phyloP scores from a whole-genome alignment of 305 asterid species.

The Fraxinus baroniana region DNA sequence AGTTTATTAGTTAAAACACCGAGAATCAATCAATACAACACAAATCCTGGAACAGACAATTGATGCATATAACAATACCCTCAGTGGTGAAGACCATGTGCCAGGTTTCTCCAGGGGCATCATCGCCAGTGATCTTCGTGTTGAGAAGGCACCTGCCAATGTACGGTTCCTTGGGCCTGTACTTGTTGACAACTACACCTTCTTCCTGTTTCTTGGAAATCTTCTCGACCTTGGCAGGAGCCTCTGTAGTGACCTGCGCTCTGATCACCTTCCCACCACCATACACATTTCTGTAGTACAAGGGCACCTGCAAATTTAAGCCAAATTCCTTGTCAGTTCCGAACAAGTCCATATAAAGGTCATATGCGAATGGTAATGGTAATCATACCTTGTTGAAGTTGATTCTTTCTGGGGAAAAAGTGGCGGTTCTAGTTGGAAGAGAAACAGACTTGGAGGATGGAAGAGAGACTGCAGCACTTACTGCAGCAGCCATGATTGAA shows the following conservation, averaged over 20 bases:
- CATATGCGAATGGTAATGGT: background rate
- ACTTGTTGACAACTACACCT: constrained; percentile 77
- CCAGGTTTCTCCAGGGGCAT: constrained; percentile 98
- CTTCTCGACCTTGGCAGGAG: constrained; percentile 80
- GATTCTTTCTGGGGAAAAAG: constrained; percentile 56
- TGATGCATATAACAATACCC: constrained; percentile 42
- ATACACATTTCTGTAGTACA: constrained; percentile 53
- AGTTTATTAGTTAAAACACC: background rate
- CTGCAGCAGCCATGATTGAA: constrained; percentile 70
- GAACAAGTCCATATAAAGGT: background rate
- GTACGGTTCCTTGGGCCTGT: constrained; percentile 84
- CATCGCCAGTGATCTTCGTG: constrained; percentile 97
- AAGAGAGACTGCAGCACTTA: constrained; percentile 79
- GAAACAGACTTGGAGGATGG: constrained; percentile 65
- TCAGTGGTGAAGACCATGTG: constrained; percentile 97
- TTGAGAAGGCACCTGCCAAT: constrained; percentile 81
- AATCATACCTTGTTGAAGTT: constrained; percentile 55
- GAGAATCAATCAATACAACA: background rate
- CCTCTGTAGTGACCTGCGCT: constrained; percentile 86
- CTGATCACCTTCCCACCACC: constrained; percentile 52
- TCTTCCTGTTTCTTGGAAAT: constrained; percentile 80
- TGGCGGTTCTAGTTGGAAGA: constrained; percentile 51
- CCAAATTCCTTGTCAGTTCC: background rate
- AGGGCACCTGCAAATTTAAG: constrained; percentile 48
- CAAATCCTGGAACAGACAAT: background rate